Evolutionary conservation across 257 asterid genomes (phyloP).

Genomic region (Nicotiana otophora): DNA sequence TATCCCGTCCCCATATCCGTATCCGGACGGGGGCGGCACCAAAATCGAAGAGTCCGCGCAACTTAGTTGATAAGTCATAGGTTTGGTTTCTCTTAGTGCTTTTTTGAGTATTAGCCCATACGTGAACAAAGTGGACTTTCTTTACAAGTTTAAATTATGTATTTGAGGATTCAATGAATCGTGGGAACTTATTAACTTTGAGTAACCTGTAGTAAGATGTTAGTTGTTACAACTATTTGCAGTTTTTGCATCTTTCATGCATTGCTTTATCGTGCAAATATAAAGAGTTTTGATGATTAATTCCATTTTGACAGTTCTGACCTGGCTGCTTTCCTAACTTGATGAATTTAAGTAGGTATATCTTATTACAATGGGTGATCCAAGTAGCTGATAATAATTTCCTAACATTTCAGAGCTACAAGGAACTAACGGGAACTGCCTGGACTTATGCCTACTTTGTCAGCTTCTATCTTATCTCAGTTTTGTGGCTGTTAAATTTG

Average conservation of each 20-base stretch:
- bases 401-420: slow-evolving; percentile 73
- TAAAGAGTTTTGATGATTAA: background rate
- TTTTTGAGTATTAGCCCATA: background rate
- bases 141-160: background rate
- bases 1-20: too few species aligned
- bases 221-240: background rate
- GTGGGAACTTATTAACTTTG: background rate
- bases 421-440: slow-evolving; percentile 66
- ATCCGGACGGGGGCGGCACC: too few species aligned
- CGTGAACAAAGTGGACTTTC: background rate
- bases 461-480: slow-evolving; percentile 89
- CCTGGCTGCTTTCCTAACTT: background rate
- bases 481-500: slow-evolving; percentile 83
- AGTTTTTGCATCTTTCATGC: background rate
- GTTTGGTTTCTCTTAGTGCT: background rate
- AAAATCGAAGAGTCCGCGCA: too few species aligned
- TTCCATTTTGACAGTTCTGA: background rate
- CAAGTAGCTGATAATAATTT: slow-evolving; percentile 10
- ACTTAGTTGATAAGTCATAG: background rate
- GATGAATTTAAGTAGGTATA: background rate
- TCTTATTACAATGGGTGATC: background rate
- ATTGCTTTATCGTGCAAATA: background rate
- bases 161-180: background rate
- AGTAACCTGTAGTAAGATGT: background rate
- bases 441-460: slow-evolving; percentile 80